Evolutionary conservation across 148 eudicot species (phyloP).

Genomic region (Agrostemma githago): DNA sequence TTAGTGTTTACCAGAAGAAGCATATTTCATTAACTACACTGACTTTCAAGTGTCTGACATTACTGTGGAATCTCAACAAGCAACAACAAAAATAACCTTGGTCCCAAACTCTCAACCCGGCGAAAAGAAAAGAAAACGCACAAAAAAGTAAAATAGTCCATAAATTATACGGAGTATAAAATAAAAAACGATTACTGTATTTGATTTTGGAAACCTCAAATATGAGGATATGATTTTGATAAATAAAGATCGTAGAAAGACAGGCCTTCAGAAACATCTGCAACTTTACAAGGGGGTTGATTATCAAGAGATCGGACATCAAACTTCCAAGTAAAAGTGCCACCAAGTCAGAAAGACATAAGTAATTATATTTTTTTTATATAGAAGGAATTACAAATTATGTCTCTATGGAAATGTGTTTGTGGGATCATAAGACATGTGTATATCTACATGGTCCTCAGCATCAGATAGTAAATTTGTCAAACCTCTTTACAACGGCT

Average conservation of each 20-base stretch:
- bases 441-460: not conserved
- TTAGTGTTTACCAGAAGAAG: not conserved
- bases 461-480: not conserved
- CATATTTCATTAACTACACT: not conserved
- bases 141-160: not conserved
- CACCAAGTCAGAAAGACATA: not conserved
- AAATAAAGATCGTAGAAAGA: not conserved
- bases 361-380: no score
- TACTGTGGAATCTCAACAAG: not conserved
- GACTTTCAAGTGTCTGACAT: not conserved
- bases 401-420: not conserved
- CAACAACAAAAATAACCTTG: not conserved
- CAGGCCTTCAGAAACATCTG: not conserved
- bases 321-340: not conserved
- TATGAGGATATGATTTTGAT: not conserved
- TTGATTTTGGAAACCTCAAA: slow-evolving; percentile 1
- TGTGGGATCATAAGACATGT: not conserved
- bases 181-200: no score
- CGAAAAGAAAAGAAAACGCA: not conserved
- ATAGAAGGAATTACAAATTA: not conserved
- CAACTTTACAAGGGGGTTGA: not conserved
- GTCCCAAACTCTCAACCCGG: not conserved
- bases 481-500: not conserved
- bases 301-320: not conserved
- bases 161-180: no score